Evolutionary conservation across 2,329 filamentous ascomycete genomes (phyloP), one percentile per base, ranked within the genome.

Genomic region (Alternaria burnsii): DNA sequence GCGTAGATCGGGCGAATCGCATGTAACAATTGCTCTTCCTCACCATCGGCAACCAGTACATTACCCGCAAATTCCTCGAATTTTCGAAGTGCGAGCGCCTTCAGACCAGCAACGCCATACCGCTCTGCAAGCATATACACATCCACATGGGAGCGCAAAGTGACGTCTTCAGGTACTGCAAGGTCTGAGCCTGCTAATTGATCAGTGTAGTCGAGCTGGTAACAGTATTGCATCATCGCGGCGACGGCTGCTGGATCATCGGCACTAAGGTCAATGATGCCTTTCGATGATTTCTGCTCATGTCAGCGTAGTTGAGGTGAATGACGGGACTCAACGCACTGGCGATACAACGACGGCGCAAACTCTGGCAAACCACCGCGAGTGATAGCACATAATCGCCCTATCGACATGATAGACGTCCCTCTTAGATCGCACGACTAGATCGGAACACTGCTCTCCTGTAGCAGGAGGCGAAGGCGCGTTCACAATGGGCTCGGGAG

Each of bases 151-250:
- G 69, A 70, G 36, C 61, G 60, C 4, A 74, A 59, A 11, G 72
- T 66, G 20, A 66, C 63, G 5, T 69, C 66, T 18, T 67, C 66
- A 36, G 72, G 69, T 24, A 68, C 65, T 14, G 60, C 56, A 11
- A 59, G 46, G 40, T 68, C 69, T 1, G 65, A 51, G 30, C 65
- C 62, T n/a, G 67, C 20, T 20, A 70, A 58, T 20, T 64, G 68
- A 43, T 76, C 72, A 50, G 53, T 66, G 41, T 76, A 75, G 47
- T 75, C 71, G 24, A 75, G 59, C 24, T 73, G 70, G 41, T 76
- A 76, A 52, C 68, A 73, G 48, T 74, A 76, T 46, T 75, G 72
- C 55, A 76, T 70, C 74, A 76, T 75, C 6, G 73, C 72, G 9
- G 74, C 68, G 11, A 76, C 72, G 38, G 73, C 71, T 36, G 65